Evolutionary conservation across 1,284 basidiomycete genomes (phyloP).

Genomic region (Tilletia setariae): DNA sequence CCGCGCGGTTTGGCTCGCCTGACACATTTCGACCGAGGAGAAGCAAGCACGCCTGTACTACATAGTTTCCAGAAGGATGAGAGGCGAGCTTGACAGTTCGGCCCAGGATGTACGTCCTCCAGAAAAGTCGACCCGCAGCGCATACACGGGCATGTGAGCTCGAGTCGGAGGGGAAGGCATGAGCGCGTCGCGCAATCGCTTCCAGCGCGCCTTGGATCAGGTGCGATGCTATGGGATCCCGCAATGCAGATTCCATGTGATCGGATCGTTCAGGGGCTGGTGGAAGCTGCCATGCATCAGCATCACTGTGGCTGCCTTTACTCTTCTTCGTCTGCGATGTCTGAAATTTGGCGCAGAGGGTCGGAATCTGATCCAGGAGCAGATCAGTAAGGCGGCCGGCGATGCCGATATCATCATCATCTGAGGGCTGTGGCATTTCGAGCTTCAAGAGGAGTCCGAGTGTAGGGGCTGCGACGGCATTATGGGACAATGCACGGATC

Average conservation of each 20-base stretch:
- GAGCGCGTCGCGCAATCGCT: conserved; percentile 24
- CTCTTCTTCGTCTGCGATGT: not conserved
- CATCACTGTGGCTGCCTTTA: conserved; percentile 1
- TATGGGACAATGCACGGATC: conserved; percentile 26
- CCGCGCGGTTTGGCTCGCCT: conserved; percentile 13
- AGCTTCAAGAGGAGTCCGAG: conserved; percentile 40
- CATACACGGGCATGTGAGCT: not conserved
- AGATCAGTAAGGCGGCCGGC: conserved; percentile 32
- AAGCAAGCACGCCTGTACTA: conserved; percentile 33
- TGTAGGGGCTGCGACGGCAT: conserved; percentile 39
- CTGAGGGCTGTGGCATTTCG: conserved; percentile 18
- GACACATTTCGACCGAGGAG: conserved; percentile 20
- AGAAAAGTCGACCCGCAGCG: conserved; percentile 27
- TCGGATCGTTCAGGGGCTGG: conserved; percentile 26
- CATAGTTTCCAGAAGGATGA: conserved; percentile 50
- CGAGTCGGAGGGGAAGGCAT: not conserved
- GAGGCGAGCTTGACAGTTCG: conserved; percentile 42
- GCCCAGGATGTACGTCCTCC: conserved; percentile 35
- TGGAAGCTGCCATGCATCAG: not conserved
- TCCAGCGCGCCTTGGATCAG: conserved; percentile 30
- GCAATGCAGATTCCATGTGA: conserved; percentile 42
- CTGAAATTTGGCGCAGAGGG: not conserved
- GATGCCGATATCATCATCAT: conserved; percentile 7
- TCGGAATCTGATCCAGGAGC: conserved; percentile 32
- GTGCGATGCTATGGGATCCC: conserved; percentile 48